A percentile compares a stretch with the other conserved stretches of the same genome.
Evolutionary conservation across 2,329 filamentous ascomycete genomes (phyloP).

Genomic region (Fusarium sterilihyphosum): DNA sequence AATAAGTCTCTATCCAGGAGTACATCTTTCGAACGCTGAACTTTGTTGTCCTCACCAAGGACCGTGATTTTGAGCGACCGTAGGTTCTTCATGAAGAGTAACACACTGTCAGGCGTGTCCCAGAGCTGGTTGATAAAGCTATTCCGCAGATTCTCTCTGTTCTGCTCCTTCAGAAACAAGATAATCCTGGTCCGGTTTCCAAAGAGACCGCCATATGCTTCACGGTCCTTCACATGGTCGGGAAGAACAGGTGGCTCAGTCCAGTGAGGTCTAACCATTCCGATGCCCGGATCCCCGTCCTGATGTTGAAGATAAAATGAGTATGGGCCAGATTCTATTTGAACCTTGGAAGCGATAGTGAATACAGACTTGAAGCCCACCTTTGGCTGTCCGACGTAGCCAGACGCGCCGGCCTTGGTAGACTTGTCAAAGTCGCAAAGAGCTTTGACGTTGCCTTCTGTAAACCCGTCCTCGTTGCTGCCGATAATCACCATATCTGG

Average conservation of each 20-base stretch:
- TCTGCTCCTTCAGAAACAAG: not conserved
- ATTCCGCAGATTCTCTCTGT: accelerated
- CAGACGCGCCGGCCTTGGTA: not conserved
- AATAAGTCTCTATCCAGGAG: not conserved
- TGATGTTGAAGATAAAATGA: not conserved
- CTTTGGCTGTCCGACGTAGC: not conserved
- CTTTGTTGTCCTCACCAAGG: not conserved
- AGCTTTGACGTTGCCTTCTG: not conserved
- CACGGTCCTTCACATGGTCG: not conserved
- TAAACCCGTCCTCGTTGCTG: not conserved
- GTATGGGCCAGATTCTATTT: not conserved
- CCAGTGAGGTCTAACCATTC: not conserved
- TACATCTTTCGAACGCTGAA: not conserved
- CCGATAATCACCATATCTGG: not conserved
- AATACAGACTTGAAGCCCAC: not conserved
- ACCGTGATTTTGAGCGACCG: not conserved
- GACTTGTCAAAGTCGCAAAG: not conserved
- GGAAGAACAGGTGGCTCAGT: not conserved
- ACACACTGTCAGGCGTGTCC: not conserved
- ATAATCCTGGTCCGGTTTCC: not conserved
- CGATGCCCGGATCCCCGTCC: not conserved
- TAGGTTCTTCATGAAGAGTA: not conserved
- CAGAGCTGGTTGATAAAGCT: not conserved
- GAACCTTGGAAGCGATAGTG: not conserved
- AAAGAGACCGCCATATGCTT: not conserved